Evolutionary conservation across 2,329 filamentous ascomycete species (phyloP).

Genomic region (Colletotrichum tropicicola): DNA sequence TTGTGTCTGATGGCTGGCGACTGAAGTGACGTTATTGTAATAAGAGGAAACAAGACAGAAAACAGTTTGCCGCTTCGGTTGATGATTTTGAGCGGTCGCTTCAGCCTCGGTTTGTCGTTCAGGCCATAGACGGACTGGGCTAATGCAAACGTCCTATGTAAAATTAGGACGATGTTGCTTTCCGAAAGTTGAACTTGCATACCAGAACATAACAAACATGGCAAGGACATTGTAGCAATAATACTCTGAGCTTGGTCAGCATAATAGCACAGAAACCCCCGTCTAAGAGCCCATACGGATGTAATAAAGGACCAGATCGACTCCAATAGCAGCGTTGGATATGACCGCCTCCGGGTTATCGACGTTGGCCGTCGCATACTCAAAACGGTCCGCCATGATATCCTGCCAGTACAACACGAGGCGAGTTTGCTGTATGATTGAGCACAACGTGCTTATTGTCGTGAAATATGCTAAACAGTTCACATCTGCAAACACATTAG

Average conservation of each 20-base stretch:
- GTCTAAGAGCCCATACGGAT: neutral
- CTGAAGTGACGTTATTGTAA: neutral
- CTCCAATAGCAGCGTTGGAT: neutral
- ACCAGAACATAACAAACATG: neutral
- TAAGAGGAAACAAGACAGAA: neutral
- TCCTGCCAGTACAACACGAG: neutral
- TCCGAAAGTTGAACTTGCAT: rapidly evolving
- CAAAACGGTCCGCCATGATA: neutral
- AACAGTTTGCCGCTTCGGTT: conserved; percentile 2
- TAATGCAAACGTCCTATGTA: neutral
- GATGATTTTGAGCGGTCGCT: conserved; percentile 3
- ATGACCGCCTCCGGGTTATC: neutral
- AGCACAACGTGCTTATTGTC: neutral
- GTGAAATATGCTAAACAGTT: conserved; percentile 1
- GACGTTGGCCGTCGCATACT: neutral
- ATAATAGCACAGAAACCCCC: rapidly evolving
- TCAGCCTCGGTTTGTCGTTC: neutral
- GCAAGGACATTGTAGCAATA: conserved; percentile 9
- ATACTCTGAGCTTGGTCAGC: neutral
- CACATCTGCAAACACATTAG: neutral
- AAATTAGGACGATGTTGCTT: rapidly evolving
- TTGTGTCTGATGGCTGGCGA: neutral
- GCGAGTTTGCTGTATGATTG: neutral
- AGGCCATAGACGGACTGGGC: conserved; percentile 19
- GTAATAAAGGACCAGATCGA: conserved; percentile 3